Conservation (phyloP, 78 protist genomes). For the Bigelowiella natans region DNA sequence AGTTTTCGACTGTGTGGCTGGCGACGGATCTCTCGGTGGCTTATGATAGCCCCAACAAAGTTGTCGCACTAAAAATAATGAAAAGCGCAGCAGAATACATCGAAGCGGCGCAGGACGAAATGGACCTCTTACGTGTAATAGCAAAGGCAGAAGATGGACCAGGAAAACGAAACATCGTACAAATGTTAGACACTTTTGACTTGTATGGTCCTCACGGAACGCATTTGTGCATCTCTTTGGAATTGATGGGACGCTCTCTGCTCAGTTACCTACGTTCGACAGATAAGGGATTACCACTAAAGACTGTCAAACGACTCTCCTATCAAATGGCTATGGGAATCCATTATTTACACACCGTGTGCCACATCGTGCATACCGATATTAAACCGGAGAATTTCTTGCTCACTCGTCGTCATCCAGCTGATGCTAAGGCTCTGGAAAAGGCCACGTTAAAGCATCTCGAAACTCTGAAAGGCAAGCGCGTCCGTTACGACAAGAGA, state of each 20-base stretch:
- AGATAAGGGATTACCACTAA: too few species aligned
- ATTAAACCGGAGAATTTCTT: constrained; percentile 37
- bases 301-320: too few species aligned
- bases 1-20: constrained; percentile 42
- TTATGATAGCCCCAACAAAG: neutral
- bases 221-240: constrained; percentile 26
- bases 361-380: constrained; percentile 31
- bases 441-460: too few species aligned
- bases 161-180: neutral
- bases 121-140: constrained; percentile 7
- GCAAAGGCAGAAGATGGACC: neutral
- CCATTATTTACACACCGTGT: neutral
- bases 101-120: constrained; percentile 27
- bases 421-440: neutral
- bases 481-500: too few species aligned
- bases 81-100: constrained; percentile 24
- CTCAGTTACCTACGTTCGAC: neutral
- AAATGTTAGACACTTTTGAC: neutral
- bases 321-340: constrained; percentile 24
- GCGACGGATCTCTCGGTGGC: constrained; percentile 13
- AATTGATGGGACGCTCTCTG: constrained; percentile 6
- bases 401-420: constrained; percentile 2
- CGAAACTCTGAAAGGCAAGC: too few species aligned
- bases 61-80: constrained; percentile 13
- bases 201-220: neutral